Conservation (phyloP, 257 asterid species). For the Apocynum venetum region DNA sequence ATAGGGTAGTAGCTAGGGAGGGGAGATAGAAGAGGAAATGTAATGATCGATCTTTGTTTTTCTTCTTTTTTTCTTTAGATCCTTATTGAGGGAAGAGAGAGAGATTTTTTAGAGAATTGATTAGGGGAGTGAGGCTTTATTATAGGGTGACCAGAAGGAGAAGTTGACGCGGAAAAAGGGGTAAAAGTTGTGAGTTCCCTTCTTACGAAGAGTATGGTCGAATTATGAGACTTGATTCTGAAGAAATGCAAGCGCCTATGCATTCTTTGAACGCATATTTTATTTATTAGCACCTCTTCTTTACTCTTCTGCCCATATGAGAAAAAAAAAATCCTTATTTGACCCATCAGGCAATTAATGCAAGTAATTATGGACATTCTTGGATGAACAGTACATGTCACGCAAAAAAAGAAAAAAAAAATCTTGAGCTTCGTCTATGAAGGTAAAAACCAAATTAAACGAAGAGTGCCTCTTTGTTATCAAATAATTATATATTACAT, state of each 20-base stretch:
- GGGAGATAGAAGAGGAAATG: neutral
- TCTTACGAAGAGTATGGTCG: neutral
- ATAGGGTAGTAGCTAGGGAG: neutral
- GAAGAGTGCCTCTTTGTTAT: too few species aligned
- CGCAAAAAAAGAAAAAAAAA: too few species aligned
- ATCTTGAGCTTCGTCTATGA: too few species aligned
- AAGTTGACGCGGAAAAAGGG: conserved; percentile 12
- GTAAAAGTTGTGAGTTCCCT: neutral
- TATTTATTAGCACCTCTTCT: neutral
- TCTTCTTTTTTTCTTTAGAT: neutral
- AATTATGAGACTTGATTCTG: neutral
- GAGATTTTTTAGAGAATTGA: neutral
- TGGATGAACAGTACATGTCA: too few species aligned
- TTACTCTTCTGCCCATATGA: neutral
- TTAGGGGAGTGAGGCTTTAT: neutral
- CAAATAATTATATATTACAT: too few species aligned
- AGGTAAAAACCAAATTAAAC: too few species aligned
- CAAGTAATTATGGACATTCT: too few species aligned
- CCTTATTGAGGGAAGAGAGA: neutral
- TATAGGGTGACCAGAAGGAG: neutral
- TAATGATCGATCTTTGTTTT: too few species aligned
- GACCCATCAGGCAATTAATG: too few species aligned
- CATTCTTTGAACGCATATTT: too few species aligned
- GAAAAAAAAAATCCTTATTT: too few species aligned
- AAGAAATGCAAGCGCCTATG: neutral